A percentile compares a stretch with the other conserved stretches of the same genome.
These are phyloP conservation scores for Tolypocladium album DNA, from an alignment of 2,329 filamentous ascomycete genomes.

Conservation along the genomic window DNA sequence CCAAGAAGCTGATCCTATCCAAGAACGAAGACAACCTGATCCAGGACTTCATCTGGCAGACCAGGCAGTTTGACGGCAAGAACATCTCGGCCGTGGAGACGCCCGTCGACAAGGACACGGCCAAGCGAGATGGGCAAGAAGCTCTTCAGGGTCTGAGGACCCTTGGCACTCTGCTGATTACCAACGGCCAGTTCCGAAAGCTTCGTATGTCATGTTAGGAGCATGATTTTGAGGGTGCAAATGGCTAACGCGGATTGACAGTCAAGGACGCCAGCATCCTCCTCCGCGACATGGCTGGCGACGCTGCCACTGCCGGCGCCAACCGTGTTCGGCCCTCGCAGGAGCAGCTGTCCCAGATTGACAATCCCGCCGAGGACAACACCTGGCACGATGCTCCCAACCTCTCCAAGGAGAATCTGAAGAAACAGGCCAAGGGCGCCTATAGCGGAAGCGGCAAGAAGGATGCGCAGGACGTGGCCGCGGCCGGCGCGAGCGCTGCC, in stretches of 20 bases:
- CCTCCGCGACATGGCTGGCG: slow-evolving; percentile 81
- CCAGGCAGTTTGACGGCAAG: slow-evolving; percentile 59
- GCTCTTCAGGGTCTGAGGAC: slow-evolving; percentile 79
- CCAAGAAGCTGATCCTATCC: slow-evolving; percentile 74
- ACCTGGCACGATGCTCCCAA: slow-evolving; percentile 86
- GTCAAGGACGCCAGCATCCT: slow-evolving; percentile 73
- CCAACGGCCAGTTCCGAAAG: slow-evolving; percentile 94
- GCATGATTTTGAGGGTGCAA: no score
- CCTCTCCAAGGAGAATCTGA: slow-evolving; percentile 58
- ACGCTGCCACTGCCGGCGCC: slow-evolving; percentile 74
- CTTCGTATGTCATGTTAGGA: slow-evolving; percentile 51
- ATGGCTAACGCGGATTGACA: slow-evolving; percentile 14
- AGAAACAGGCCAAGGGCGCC: slow-evolving; percentile 53
- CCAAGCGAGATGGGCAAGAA: slow-evolving; percentile 73
- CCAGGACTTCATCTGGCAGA: slow-evolving; percentile 96
- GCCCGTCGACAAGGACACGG: slow-evolving; percentile 64
- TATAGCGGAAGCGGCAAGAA: slow-evolving; percentile 44
- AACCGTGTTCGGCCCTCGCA: slow-evolving; percentile 65
- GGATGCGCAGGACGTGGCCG: slow-evolving; percentile 50
- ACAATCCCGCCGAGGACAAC: slow-evolving; percentile 79
- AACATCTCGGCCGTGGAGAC: slow-evolving; percentile 50
- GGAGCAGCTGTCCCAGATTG: slow-evolving; percentile 66
- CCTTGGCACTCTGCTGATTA: slow-evolving; percentile 79
- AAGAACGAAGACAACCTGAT: slow-evolving; percentile 94
- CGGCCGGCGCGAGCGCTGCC: slow-evolving; percentile 47